Evolutionary conservation across 2,329 filamentous ascomycete genomes (phyloP).

Genomic region (Fusarium dimerum): DNA sequence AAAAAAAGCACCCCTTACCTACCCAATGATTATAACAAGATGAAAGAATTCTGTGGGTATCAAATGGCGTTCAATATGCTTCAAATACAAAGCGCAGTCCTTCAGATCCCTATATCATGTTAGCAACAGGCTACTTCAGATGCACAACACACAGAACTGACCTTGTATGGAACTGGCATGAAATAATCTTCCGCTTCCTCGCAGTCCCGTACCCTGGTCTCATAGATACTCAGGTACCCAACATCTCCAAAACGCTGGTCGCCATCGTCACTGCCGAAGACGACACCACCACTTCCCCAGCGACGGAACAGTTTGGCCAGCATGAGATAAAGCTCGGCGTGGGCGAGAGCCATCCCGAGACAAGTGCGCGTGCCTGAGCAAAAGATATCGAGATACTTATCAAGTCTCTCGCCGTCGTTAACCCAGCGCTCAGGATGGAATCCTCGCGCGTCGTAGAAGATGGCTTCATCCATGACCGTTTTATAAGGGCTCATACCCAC

Average conservation of each 20-base stretch:
- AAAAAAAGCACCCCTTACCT: slow-evolving; percentile 9
- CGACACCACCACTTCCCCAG: slow-evolving; percentile 38
- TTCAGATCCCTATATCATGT: slow-evolving; percentile 31
- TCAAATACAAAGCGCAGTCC: slow-evolving; percentile 37
- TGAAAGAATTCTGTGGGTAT: too few species aligned
- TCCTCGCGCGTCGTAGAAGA: slow-evolving; percentile 34
- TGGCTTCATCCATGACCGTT: slow-evolving; percentile 35
- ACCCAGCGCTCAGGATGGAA: slow-evolving; percentile 41
- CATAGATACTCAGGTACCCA: slow-evolving; percentile 36
- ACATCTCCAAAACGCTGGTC: slow-evolving; percentile 36
- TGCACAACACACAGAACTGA: slow-evolving; percentile 4
- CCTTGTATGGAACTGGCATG: slow-evolving; percentile 41
- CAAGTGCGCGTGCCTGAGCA: slow-evolving; percentile 38
- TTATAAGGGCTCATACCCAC: slow-evolving; percentile 41
- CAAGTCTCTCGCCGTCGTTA: slow-evolving; percentile 33
- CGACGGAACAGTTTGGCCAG: slow-evolving; percentile 40
- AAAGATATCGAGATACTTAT: slow-evolving; percentile 37
- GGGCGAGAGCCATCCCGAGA: slow-evolving; percentile 40
- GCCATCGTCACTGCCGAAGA: slow-evolving; percentile 31
- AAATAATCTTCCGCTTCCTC: slow-evolving; percentile 41
- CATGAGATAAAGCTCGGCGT: slow-evolving; percentile 40
- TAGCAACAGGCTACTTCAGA: slow-evolving; percentile 1
- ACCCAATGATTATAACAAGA: slow-evolving; percentile 8
- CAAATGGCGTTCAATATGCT: slow-evolving; percentile 16
- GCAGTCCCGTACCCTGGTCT: slow-evolving; percentile 37